Base-by-base conservation (phyloP, 2,329 filamentous ascomycete genomes). In the Alternaria sp. region DNA sequence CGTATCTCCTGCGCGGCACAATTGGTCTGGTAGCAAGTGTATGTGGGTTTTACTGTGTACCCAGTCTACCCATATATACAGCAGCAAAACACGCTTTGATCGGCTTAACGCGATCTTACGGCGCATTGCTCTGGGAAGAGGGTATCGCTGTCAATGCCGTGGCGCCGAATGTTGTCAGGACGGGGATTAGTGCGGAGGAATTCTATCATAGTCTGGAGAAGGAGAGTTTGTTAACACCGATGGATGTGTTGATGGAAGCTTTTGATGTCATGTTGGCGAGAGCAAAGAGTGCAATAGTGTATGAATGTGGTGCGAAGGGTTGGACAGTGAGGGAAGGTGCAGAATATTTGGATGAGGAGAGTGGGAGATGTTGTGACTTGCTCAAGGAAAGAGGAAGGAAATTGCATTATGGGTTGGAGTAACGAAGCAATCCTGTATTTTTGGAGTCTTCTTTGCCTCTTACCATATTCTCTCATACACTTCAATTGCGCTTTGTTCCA, bases 1-100 rank as follows among this genome's bases (percentile, higher is more conserved):
- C 6, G 34, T n/a, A 14, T 36, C 5, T 38, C 16, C 34, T 63
- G 1, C 66, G 79, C 27, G 81, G 81, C 6, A 81, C 80, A 57
- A 79, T 71, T 16, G 67, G 61, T 10, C 59, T 69, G 18, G 76
- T 78, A 2, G 78, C 78, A 12, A 81, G 79, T n/a, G 72, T 82
- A 3, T 82, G 81, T 53, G 80, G 81, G 0, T 74, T 82, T 56
- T 82, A 82, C 53, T 78, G 73, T 60, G 76, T 81, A 4, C 78
- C 81, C 0, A 79, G 77, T 4, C 59, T 82, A 3, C 80, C 80
- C 4, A 73, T 82, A 5, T 82, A 83, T 56, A 82, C 80, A 9
- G 77, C 80, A 32, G 79, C 79, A 7, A 81, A 81, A 66, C 78
- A 81, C 57, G 80, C 74, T 16, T 69, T 80, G 9, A 67, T 80